Base-by-base conservation (phyloP, 768 basidiomycete genomes). In the Amanita polypyramis region DNA sequence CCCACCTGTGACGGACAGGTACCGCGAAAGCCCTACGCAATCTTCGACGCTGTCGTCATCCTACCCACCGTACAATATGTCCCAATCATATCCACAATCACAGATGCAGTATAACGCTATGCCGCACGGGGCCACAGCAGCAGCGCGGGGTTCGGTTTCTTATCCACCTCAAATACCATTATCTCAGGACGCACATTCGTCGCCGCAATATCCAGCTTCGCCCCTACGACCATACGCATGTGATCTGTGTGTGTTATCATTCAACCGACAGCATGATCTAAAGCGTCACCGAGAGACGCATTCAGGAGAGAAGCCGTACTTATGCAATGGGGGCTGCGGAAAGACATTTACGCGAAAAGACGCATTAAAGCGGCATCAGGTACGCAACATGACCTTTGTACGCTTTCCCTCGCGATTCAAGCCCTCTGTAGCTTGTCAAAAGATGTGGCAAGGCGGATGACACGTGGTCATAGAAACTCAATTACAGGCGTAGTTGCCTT, bases 341-440 rank as follows among this genome's bases (percentile, higher is more conserved):
- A 89, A 89, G 70, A 88, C 86, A 2, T 90, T 89, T 59, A 90
- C 86, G 42, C 75, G 87, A 54, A 88, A 89, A 65, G 87, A 90
- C 59, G 87, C 87, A 12, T 65, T 90, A 58, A 90, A 89, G 66
- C 76, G 87, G 51, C 87, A 90, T 61, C 87, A 90, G 77, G 87
- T 77, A 55, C 51, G 77, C 60, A 21, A 43, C 47, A 36, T 17
- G 45, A 43, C 50, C 30, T 35, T 51, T 47, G 36, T 21, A 35
- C 45, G 33, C 23, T 23, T 48, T 37, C 43, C 37, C 52, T 52
- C 30, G 23, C 54, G 17, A 53, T 51, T 55, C 33, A 51, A 42
- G 41, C 34, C 45, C 36, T 49, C 49, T 54, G 55, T 58, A 82
- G 86, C 70, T 88, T 53, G 85, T 87, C 43, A 89, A 89, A 63